Evolutionary conservation across 768 basidiomycete species (phyloP).

Genomic region (Amylocystis lapponica): DNA sequence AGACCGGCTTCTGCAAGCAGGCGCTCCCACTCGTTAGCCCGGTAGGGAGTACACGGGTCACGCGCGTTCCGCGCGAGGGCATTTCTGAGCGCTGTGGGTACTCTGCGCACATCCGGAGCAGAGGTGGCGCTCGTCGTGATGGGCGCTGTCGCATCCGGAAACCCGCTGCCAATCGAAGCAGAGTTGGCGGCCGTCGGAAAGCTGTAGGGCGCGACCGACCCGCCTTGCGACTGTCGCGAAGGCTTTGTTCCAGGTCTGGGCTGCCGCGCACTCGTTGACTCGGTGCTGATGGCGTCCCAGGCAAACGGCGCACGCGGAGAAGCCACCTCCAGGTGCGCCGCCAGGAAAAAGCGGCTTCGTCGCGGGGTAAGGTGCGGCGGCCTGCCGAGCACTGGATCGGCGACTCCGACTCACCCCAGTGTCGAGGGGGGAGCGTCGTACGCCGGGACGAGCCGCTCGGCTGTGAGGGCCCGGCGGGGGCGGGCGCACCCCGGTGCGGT

Average conservation of each 20-base stretch:
- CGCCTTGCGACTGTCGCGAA: background rate
- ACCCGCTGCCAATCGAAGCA: background rate
- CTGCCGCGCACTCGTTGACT: background rate
- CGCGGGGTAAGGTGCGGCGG: background rate
- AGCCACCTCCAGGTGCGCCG: background rate
- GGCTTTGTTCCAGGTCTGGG: background rate
- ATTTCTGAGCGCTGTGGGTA: background rate
- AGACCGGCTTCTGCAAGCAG: background rate
- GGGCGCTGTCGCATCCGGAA: background rate
- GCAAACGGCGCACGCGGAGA: background rate
- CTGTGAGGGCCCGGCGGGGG: too few relatives aligned
- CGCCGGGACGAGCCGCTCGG: too few relatives aligned
- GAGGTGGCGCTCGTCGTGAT: background rate
- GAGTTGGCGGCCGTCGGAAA: background rate
- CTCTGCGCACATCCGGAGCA: background rate
- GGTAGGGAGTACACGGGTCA: background rate
- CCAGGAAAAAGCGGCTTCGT: background rate
- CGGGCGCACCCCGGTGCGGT: too few relatives aligned
- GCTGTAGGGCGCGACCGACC: background rate
- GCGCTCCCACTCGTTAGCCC: background rate
- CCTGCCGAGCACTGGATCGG: background rate
- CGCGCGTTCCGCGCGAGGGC: background rate
- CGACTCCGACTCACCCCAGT: background rate
- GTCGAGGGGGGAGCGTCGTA: background rate
- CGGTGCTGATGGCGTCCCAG: conserved; percentile 2